These are phyloP conservation scores for Colletotrichum plurivorum DNA, from an alignment of 2,329 filamentous ascomycete genomes.

Conservation along the genomic window DNA sequence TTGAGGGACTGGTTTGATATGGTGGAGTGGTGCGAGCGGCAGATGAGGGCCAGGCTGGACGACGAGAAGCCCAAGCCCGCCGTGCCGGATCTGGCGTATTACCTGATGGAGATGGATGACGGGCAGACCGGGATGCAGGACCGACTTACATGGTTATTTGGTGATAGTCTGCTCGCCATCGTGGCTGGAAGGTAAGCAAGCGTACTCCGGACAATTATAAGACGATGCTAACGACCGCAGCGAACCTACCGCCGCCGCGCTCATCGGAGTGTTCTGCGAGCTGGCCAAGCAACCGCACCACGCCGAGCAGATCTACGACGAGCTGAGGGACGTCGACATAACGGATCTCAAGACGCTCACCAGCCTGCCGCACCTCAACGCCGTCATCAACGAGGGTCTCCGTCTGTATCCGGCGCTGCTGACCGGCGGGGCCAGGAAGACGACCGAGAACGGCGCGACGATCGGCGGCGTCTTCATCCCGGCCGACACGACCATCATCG, in stretches of 20 bases:
- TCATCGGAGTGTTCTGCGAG: conserved; percentile 42
- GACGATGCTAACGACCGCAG: conserved; percentile 21
- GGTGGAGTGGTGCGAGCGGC: conserved; percentile 43
- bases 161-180: conserved; percentile 43
- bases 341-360: conserved; percentile 40
- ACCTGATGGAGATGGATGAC: conserved; percentile 36
- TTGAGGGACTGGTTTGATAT: conserved; percentile 45
- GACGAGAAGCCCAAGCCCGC: conserved; percentile 26
- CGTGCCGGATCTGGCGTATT: conserved; percentile 32
- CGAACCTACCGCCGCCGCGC: conserved; percentile 41
- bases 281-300: conserved; percentile 41
- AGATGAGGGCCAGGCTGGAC: conserved; percentile 39
- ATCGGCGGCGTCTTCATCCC: conserved; percentile 37
- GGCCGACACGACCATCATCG: conserved; percentile 38
- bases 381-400: conserved; percentile 39
- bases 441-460: conserved; percentile 34
- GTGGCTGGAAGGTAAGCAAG: conserved; percentile 44
- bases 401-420: conserved; percentile 38
- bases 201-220: too few relatives aligned
- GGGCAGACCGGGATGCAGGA: conserved; percentile 29
- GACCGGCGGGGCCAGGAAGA: conserved; percentile 38
- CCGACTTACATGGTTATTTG: conserved; percentile 34
- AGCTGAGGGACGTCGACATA: conserved; percentile 39
- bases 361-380: conserved; percentile 44
- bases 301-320: conserved; percentile 33